These are phyloP conservation scores for Quercus suber DNA, from an alignment of 306 rosid genomes.

Conservation along the genomic window DNA sequence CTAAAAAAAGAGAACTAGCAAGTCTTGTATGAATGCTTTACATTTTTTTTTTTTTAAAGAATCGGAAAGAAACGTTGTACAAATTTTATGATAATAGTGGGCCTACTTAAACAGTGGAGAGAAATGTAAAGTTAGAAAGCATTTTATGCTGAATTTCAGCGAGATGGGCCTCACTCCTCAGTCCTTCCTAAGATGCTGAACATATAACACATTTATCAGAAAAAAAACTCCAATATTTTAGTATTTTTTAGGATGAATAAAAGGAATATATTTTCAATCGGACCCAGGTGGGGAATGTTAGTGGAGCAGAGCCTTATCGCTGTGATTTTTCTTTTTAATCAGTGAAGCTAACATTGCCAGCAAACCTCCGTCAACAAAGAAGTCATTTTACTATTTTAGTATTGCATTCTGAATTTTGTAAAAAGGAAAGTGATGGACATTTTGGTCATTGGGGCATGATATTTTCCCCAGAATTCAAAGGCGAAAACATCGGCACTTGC, in stretches of 20 bases:
- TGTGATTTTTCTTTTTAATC: background rate
- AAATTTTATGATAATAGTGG: too few species aligned
- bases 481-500: constrained; percentile 29
- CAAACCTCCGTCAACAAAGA: background rate
- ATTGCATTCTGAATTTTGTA: background rate
- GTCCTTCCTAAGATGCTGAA: too few species aligned
- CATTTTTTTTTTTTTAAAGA: too few species aligned
- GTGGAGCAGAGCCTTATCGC: background rate
- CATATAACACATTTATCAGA: too few species aligned
- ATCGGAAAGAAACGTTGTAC: too few species aligned
- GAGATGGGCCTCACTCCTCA: too few species aligned
- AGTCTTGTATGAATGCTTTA: too few species aligned
- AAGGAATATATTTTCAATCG: background rate
- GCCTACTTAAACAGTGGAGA: too few species aligned
- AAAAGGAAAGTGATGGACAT: constrained; percentile 3
- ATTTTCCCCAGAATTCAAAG: constrained; percentile 6
- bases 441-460: background rate
- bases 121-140: too few species aligned
- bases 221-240: too few species aligned
- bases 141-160: too few species aligned
- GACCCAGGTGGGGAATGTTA: background rate
- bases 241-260: background rate
- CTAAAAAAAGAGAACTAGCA: too few species aligned
- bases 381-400: background rate
- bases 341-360: background rate